Conservation (phyloP, 75 land plant genomes). For the Cupressus sempervirens region DNA sequence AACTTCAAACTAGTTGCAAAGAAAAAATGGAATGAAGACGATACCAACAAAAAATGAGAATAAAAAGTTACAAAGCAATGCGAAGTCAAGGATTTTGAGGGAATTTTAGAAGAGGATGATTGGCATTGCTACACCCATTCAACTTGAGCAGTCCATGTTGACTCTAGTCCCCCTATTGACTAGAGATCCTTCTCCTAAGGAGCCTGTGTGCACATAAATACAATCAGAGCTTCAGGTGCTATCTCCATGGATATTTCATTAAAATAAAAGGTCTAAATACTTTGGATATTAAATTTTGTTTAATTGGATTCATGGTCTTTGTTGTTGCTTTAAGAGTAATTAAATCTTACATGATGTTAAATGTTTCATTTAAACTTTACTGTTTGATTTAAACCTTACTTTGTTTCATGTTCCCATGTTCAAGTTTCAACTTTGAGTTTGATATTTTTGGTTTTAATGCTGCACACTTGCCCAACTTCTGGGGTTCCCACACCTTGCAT, state of each 20-base stretch:
- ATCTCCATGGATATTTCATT: neutral
- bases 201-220: too few relatives aligned
- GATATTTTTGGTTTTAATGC: neutral
- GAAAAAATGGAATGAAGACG: too few relatives aligned
- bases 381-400: neutral
- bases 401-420: neutral
- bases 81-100: too few relatives aligned
- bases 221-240: too few relatives aligned
- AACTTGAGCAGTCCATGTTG: too few relatives aligned
- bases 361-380: neutral
- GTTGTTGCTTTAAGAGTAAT: neutral
- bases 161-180: too few relatives aligned
- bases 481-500: neutral
- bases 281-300: neutral
- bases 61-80: too few relatives aligned
- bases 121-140: too few relatives aligned
- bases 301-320: neutral
- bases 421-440: neutral
- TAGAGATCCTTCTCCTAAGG: too few relatives aligned
- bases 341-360: neutral
- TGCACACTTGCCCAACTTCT: neutral
- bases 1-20: too few relatives aligned
- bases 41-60: too few relatives aligned
- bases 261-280: neutral
- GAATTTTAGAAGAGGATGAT: too few relatives aligned